A percentile compares a stretch with the other conserved stretches of the same genome.
Conservation (phyloP, 2,329 filamentous ascomycete genomes). For the Beauveria sp. region DNA sequence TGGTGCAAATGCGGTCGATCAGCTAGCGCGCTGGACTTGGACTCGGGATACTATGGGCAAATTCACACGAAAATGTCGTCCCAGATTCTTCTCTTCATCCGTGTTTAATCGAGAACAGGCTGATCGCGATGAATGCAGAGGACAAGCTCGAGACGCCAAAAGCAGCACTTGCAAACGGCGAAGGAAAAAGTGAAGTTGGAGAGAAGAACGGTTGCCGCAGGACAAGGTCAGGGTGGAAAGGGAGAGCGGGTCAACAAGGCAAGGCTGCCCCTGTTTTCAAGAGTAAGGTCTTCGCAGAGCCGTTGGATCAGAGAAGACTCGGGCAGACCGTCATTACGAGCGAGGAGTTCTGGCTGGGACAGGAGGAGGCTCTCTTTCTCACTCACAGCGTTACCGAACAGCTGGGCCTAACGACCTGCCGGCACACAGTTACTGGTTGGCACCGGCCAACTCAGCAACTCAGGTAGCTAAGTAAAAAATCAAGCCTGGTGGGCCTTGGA, state of each 20-base stretch:
- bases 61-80: background rate
- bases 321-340: background rate
- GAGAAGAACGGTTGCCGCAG: constrained; percentile 6
- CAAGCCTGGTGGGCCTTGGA: constrained; percentile 3
- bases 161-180: constrained; percentile 1
- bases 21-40: background rate
- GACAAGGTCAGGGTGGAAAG: constrained; percentile 10
- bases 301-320: constrained; percentile 1
- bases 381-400: constrained; percentile 1
- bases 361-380: background rate
- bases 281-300: background rate
- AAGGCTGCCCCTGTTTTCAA: constrained; percentile 9
- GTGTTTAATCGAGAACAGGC: background rate
- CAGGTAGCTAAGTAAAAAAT: background rate
- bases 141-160: background rate
- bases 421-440: background rate
- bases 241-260: constrained; percentile 7
- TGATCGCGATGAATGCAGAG: background rate
- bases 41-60: background rate
- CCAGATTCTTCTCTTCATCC: background rate
- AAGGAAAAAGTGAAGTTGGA: constrained; percentile 2
- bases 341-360: background rate
- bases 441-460: background rate
- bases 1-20: background rate
- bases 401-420: background rate